phyloP scores from a whole-genome alignment of 2,329 filamentous ascomycete genomes.

The Zasmidium cellare region DNA sequence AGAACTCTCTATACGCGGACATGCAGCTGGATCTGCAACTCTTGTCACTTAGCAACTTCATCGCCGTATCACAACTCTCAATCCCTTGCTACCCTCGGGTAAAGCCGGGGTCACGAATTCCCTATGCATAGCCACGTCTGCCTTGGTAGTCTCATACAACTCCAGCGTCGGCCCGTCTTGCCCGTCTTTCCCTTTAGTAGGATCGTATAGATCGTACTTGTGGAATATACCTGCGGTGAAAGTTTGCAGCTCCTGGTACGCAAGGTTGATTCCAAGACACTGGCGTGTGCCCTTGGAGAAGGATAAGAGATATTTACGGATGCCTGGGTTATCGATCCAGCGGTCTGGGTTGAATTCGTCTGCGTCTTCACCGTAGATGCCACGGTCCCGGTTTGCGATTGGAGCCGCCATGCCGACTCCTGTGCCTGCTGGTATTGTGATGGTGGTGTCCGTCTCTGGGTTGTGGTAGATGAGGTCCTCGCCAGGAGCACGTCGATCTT shows the following conservation, averaged over 20 bases:
- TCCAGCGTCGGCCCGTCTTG: slow-evolving; percentile 12
- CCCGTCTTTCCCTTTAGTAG: background rate
- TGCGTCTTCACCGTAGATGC: slow-evolving; percentile 33
- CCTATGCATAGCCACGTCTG: slow-evolving; percentile 10
- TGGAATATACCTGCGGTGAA: slow-evolving; percentile 14
- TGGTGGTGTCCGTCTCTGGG: background rate
- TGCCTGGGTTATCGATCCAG: slow-evolving; percentile 25
- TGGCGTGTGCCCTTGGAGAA: slow-evolving; percentile 13
- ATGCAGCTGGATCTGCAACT: no score
- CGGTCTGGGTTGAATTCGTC: slow-evolving; percentile 37
- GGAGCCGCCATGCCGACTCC: slow-evolving; percentile 33
- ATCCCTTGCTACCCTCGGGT: slow-evolving; percentile 4
- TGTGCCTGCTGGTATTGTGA: slow-evolving; percentile 32
- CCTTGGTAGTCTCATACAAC: slow-evolving; percentile 11
- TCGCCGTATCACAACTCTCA: slow-evolving; percentile 4
- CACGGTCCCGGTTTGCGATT: slow-evolving; percentile 31
- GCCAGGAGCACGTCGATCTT: slow-evolving; percentile 40
- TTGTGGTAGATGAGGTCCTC: slow-evolving; percentile 37
- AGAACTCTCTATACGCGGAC: no score
- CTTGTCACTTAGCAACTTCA: no score
- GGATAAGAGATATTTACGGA: slow-evolving; percentile 6
- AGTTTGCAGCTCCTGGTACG: slow-evolving; percentile 12
- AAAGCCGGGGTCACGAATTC: slow-evolving; percentile 12
- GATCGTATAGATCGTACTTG: slow-evolving; percentile 15
- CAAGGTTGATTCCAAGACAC: slow-evolving; percentile 15